Evolutionary conservation across 352 stramenopile genomes (phyloP).

Genomic region (Phytophthora litchii): DNA sequence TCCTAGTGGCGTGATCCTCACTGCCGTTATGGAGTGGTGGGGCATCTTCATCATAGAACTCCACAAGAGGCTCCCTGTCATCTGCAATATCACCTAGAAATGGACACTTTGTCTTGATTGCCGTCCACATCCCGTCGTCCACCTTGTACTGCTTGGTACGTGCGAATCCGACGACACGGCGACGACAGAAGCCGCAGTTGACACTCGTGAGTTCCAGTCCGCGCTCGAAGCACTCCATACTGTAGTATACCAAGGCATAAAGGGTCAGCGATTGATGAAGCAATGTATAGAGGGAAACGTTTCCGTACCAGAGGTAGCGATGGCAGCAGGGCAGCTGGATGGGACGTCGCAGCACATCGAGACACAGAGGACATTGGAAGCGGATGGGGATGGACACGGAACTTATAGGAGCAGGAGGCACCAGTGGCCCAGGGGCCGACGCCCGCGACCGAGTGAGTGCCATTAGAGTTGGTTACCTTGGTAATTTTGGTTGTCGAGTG

Average conservation of each 20-base stretch:
- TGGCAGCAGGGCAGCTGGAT: constrained; percentile 77
- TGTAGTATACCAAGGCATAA: constrained; percentile 18
- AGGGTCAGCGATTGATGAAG: not conserved
- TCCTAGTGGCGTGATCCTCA: constrained; percentile 28
- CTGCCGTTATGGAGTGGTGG: constrained; percentile 32
- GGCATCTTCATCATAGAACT: constrained; percentile 62
- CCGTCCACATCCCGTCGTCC: constrained; percentile 63
- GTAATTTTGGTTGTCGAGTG: constrained; percentile 9
- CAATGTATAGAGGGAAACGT: not conserved
- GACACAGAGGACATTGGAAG: constrained; percentile 81
- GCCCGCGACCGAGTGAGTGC: constrained; percentile 37
- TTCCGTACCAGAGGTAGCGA: constrained; percentile 67
- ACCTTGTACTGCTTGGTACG: constrained; percentile 78
- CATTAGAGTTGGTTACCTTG: constrained; percentile 27
- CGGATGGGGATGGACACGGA: constrained; percentile 55
- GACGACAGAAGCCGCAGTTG: constrained; percentile 83
- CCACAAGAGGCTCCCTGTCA: constrained; percentile 38
- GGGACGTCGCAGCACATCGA: constrained; percentile 70
- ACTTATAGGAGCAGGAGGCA: constrained; percentile 5
- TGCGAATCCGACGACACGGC: constrained; percentile 76
- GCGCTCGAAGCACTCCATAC: constrained; percentile 74
- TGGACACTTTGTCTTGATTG: constrained; percentile 57
- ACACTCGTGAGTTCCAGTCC: constrained; percentile 74
- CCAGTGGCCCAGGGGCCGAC: constrained; percentile 9
- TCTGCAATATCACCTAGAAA: constrained; percentile 40